Percentiles rank a stretch among this genome's conserved stretches.
phyloP scores from a whole-genome alignment of 495 filamentous ascomycete species.

The Xylaria castorea region DNA sequence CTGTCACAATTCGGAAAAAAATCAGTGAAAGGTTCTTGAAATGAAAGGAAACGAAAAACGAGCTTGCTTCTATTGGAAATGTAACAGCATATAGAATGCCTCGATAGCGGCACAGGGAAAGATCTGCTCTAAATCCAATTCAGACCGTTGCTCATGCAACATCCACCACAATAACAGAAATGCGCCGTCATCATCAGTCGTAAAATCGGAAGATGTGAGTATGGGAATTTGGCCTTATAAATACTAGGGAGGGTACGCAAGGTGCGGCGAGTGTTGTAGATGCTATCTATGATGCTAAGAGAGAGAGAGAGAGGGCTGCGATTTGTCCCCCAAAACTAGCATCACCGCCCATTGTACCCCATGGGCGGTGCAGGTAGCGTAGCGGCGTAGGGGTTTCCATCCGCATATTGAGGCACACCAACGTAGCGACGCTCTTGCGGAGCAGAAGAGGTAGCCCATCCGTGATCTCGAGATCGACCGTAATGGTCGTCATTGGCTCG shows the following conservation, averaged over 20 bases:
- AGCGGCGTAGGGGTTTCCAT: conserved; percentile 60
- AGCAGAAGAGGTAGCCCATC: conserved; percentile 46
- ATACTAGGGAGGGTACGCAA: background rate
- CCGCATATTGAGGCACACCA: conserved; percentile 55
- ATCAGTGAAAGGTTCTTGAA: conserved; percentile 41
- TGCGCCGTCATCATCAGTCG: conserved; percentile 8
- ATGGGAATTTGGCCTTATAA: background rate
- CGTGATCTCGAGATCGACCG: conserved; percentile 51
- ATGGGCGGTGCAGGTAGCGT: conserved; percentile 52
- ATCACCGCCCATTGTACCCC: conserved; percentile 49
- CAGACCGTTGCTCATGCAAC: background rate
- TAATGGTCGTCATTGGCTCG: conserved; percentile 36
- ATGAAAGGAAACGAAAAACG: conserved; percentile 24
- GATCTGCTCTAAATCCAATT: background rate
- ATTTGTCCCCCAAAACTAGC: background rate
- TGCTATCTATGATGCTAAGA: conserved; percentile 5
- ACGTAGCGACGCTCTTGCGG: conserved; percentile 43
- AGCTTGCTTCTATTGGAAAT: conserved; percentile 32
- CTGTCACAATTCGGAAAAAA: conserved; percentile 42
- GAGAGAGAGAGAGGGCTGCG: background rate
- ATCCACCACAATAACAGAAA: background rate
- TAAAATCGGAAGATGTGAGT: conserved; percentile 1
- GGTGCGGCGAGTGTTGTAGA: background rate
- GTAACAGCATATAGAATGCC: conserved; percentile 18
- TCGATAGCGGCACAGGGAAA: conserved; percentile 1